phyloP scores from a whole-genome alignment of 129 eudicot genomes.

The Arctium minus region DNA sequence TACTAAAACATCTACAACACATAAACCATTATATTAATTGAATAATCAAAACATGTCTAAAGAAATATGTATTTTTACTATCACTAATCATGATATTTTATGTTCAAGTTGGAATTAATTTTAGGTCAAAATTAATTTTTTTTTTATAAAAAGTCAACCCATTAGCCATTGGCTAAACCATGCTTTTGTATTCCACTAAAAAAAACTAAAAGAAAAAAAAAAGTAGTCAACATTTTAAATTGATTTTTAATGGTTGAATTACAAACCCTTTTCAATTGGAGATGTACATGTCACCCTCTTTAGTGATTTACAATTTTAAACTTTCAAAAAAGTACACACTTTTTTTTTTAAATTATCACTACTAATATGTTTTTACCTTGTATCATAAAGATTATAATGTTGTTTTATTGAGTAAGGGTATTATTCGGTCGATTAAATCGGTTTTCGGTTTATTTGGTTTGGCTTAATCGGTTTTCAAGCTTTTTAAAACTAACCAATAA shows the following conservation, averaged over 20 bases:
- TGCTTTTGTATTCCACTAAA: conserved; percentile 19
- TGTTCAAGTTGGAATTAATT: background rate
- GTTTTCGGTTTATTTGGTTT: too few relatives aligned
- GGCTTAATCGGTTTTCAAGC: too few relatives aligned
- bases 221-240: conserved; percentile 4
- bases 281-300: background rate
- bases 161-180: conserved; percentile 11
- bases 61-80: background rate
- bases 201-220: conserved; percentile 2
- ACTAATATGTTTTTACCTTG: background rate
- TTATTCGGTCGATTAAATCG: too few relatives aligned
- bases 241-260: conserved; percentile 14
- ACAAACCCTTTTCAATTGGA: conserved; percentile 1
- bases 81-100: background rate
- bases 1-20: background rate
- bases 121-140: background rate
- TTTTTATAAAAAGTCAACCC: conserved; percentile 17
- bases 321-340: background rate
- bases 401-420: too few relatives aligned
- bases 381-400: too few relatives aligned
- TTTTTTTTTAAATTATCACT: background rate
- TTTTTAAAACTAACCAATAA: too few relatives aligned
- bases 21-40: background rate
- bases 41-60: background rate
- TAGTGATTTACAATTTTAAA: conserved; percentile 7